Evolutionary conservation across 805 yeast genomes (phyloP), one percentile per base, ranked within the genome.

Genomic region (Sugiyamaella marilandica): DNA sequence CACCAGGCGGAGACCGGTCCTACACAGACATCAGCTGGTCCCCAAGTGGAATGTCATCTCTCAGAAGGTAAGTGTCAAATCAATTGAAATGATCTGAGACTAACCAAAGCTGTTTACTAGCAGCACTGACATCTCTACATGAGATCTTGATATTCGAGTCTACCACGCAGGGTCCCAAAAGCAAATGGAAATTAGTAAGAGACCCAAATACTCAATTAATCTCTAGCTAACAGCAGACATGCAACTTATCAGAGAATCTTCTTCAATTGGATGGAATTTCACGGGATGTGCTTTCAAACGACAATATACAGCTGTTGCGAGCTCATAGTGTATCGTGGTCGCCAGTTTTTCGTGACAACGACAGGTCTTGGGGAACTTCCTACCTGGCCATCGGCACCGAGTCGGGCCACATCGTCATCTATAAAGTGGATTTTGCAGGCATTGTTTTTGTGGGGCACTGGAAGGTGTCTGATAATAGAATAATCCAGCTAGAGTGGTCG

Each of bases 21-120:
- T 31, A 58, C 19, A 54, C 59, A 2, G 59, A 59, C 32, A 19
- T 54, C 10, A 56, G 41, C 8, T 60, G 63, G 63, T 58, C 62
- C 3, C 61, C 63, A 13, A 53, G 56, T 1, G 62, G 62, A 2
- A 24, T 55, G 45, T 55, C 57, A 2, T 21, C 31, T 13, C 43
- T 33, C 18, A 29, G 47, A 5, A 49, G 56, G 36, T 53, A 51
- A 10, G 43, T 10, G 16, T 2, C 31, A 7, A 19, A 1, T 26
- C 11, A 33, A 9, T 14, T 10, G 32, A n/a, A 18, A 8, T 24
- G 14, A 2, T 43, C 13, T 13, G 35, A 19, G 24, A n/a, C 19
- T 41, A 19, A 45, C 14, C 32, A 31, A 10, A 47, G 48, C 11
- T 41, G 48, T 33, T 16, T 53, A 11, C 52, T 59, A 11, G 56